These are phyloP conservation scores for Piromyces sp. DNA, from an alignment of 192 early-diverging fungal species.

Conservation along the genomic window DNA sequence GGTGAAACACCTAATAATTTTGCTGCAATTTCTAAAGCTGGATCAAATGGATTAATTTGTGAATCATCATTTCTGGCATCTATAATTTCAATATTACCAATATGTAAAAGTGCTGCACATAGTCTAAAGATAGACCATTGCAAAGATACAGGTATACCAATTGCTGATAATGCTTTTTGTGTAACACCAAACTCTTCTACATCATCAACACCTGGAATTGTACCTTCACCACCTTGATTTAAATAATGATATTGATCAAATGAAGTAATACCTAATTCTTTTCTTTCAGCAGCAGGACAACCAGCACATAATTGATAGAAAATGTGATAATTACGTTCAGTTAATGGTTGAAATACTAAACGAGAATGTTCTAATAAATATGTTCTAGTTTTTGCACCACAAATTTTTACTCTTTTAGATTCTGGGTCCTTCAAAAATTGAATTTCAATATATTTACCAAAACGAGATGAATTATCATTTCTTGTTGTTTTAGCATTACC, in stretches of 20 bases:
- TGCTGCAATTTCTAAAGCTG: constrained; percentile 46
- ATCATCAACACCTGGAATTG: constrained; percentile 81
- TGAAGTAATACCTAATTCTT: constrained; percentile 58
- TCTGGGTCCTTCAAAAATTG: constrained; percentile 54
- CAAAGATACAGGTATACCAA: constrained; percentile 63
- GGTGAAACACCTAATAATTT: constrained; percentile 60
- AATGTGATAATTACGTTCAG: constrained; percentile 90
- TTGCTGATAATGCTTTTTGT: constrained; percentile 60
- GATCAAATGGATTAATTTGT: constrained; percentile 55
- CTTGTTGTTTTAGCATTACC: constrained; percentile 98
- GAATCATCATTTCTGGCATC: constrained; percentile 45
- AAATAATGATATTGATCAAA: constrained; percentile 71
- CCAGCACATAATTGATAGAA: constrained; percentile 97
- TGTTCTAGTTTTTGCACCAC: constrained; percentile 85
- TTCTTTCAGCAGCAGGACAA: constrained; percentile 61
- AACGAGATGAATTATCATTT: constrained; percentile 96
- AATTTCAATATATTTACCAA: constrained; percentile 98
- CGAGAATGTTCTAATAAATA: constrained; percentile 92
- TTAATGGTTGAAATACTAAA: constrained; percentile 79
- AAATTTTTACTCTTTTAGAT: constrained; percentile 45
- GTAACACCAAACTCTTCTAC: constrained; percentile 79
- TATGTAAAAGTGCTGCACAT: constrained; percentile 79
- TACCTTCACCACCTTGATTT: constrained; percentile 59
- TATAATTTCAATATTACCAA: constrained; percentile 84
- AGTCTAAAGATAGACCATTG: constrained; percentile 80